phyloP scores from a whole-genome alignment of 2,329 filamentous ascomycete species.

The Colletotrichum shisoi region DNA sequence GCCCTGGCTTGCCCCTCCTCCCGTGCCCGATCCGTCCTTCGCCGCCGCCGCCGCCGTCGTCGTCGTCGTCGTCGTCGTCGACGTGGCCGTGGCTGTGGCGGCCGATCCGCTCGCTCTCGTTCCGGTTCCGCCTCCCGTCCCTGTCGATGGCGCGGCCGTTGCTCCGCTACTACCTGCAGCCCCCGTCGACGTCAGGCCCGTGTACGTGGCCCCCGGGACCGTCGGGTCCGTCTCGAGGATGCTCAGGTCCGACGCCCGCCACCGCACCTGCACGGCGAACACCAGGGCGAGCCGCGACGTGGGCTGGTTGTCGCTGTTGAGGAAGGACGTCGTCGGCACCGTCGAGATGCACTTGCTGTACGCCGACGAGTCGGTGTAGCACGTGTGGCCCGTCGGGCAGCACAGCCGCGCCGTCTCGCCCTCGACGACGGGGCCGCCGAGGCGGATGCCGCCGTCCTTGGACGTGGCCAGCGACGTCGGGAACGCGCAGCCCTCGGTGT shows the following conservation, averaged over 20 bases:
- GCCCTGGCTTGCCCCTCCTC: conserved; percentile 8
- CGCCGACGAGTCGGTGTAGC: conserved; percentile 19
- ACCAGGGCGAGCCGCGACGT: conserved; percentile 33
- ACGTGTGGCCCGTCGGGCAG: conserved; percentile 30
- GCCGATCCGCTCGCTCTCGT: conserved; percentile 9
- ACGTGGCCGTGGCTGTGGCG: neutral
- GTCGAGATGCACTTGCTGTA: conserved; percentile 40
- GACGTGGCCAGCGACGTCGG: conserved; percentile 19
- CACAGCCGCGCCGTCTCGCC: conserved; percentile 33
- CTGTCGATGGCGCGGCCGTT: conserved; percentile 3
- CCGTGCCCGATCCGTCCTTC: neutral
- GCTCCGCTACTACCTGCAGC: neutral
- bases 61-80: neutral
- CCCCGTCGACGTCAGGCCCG: conserved; percentile 19
- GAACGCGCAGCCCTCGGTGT: conserved; percentile 36
- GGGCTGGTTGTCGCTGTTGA: conserved; percentile 9
- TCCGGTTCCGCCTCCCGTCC: conserved; percentile 1
- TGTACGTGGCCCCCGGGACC: conserved; percentile 38
- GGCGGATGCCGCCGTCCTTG: conserved; percentile 8
- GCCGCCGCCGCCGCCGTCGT: conserved; percentile 9
- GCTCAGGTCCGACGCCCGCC: conserved; percentile 39
- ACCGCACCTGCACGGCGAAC: conserved; percentile 41
- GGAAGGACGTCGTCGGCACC: conserved; percentile 30
- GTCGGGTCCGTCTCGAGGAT: conserved; percentile 41
- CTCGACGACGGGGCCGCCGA: conserved; percentile 20